Evolutionary conservation across 2,329 filamentous ascomycete species (phyloP).

Genomic region (Penicillium palitans): DNA sequence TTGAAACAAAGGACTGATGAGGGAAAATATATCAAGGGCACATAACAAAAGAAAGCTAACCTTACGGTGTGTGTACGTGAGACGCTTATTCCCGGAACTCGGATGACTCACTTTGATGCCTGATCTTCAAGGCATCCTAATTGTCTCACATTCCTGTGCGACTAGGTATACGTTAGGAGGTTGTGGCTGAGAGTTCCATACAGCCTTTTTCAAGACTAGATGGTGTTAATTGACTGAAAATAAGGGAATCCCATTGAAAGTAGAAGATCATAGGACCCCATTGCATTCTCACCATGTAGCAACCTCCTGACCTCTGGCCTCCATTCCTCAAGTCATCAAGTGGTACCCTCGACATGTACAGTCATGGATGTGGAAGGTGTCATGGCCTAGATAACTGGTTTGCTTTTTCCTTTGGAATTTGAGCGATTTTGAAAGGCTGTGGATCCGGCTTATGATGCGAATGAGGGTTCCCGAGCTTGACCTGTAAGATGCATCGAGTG

Average conservation of each 20-base stretch:
- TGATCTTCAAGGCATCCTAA: not conserved
- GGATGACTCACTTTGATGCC: conserved; percentile 7
- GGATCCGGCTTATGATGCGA: conserved; percentile 2
- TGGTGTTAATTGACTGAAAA: not conserved
- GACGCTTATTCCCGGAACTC: conserved; percentile 2
- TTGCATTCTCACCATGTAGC: not conserved
- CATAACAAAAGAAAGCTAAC: conserved; percentile 5
- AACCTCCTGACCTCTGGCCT: not conserved
- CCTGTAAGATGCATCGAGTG: not conserved
- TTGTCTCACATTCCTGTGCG: not conserved
- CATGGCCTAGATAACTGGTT: not conserved
- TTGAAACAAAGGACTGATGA: not conserved
- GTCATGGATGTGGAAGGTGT: not conserved
- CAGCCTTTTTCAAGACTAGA: not conserved
- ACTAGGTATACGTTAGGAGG: not conserved
- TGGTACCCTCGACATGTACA: not conserved
- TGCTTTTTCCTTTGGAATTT: not conserved
- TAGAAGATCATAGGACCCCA: not conserved
- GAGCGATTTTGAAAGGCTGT: not conserved
- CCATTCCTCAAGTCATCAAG: not conserved
- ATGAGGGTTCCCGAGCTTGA: not conserved
- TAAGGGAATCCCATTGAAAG: not conserved
- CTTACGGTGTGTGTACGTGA: not conserved
- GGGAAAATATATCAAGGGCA: conserved; percentile 1
- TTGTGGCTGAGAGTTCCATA: not conserved